Base-by-base conservation (phyloP, 768 basidiomycete species). In the Amanita pseudoporphyria region DNA sequence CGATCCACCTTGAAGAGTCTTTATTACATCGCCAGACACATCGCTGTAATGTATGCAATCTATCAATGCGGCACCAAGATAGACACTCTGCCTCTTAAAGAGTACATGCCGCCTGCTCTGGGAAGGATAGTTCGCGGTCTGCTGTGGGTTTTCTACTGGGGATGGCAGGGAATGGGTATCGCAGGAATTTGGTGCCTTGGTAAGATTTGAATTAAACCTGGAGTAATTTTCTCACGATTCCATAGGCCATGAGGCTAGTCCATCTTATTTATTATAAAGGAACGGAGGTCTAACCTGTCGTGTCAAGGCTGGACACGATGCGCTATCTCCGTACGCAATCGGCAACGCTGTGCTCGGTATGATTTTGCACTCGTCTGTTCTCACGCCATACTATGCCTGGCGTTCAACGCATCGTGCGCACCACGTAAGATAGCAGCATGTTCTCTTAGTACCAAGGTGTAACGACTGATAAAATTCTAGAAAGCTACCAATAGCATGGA, bases 321-420 rank as follows among this genome's bases (percentile, higher is more conserved):
- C 73, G 6, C 63, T 77, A 16, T 77, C 74, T 6, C 60, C 71
- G 2, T 60, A 63, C 47, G 51, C 57, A 3, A 56, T 57, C 49
- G 56, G 71, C n/a, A 76, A 73, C 56, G 53, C 62, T 22, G 51
- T 63, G 6, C 49, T 72, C 18, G 75, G 74, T 6, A 57, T 76
- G 42, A 46, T 59, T 6, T 64, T 73, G 12, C 74, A 76, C 56
- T 69, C 70, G 1, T 71, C 69, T 47, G 64, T 74, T n/a, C 58
- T 74, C 36, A 78, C 78, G 58, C 73, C 76, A 56, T 75, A 82
- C 69, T 67, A 79, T 71, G 64, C 83, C 63, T 82, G 85, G 85
- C 72, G 77, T 55, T 64, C 79, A 58, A 84, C 78, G 44, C 73
- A 86, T 67, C 72, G 77, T 42, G 76, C 62, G 6, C 77, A 77